Base-by-base conservation (phyloP, 2,329 filamentous ascomycete genomes). In the Penicillium expansum region DNA sequence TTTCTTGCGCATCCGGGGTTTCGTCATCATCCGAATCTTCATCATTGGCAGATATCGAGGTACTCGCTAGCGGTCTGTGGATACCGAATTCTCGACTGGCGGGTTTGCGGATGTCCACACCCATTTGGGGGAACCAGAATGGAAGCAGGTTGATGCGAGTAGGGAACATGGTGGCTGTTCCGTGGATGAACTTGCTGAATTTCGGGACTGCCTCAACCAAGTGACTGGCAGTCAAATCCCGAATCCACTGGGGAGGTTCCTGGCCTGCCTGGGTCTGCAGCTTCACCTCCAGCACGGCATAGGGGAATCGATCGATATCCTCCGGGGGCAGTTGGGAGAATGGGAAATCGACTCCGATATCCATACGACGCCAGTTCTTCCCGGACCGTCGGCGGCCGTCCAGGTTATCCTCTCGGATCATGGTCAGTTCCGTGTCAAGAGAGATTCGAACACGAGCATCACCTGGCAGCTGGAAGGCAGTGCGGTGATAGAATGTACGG, bases 151-250 rank as follows among this genome's bases (percentile, higher is more conserved):
- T 81, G 74, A 99, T 99, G 54, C 89, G 86, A 43, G 87, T 83
- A 0, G 92, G 92, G 74, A 97, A 95, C 44, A 99, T 78, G 11
- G 86, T 90, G 10, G 93, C 93, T 1, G 88, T 92, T 57, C 94
- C 94, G 74, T 99, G 94, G 57, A 99, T 97, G 74, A 97, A 99
- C 77, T 99, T 99, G 70, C 92, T 97, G 76, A 97, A 99, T 72
- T 99, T 99, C 60, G 94, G 94, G 2, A 99, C 92, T n/a, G 94
- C 92, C 77, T 99, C 94, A 2, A 99, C 94, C 16, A 99, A 82
- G 77, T 99, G 94, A 61, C 92, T 96, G 13, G 91, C 84, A 43
- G 92, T 96, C 50, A 99, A 83, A 71, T 97, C 91, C 22, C 92
- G 88, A 66, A 99, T 93, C 94, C 94, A 99, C 70, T 95, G 90